phyloP scores from a whole-genome alignment of 2,329 filamentous ascomycete genomes.

The Coleophoma eucalyptorum region DNA sequence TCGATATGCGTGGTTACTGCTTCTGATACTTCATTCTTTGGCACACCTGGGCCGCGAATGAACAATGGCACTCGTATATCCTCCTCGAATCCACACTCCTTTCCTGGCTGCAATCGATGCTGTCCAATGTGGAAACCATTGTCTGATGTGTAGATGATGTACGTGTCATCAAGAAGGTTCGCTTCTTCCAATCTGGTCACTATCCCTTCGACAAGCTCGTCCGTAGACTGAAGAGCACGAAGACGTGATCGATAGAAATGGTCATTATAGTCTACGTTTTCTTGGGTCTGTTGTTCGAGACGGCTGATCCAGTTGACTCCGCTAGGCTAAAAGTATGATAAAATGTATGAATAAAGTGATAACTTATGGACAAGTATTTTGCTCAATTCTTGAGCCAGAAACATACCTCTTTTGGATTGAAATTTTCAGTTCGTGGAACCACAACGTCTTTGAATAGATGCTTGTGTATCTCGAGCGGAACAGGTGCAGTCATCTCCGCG shows the following conservation, averaged over 20 bases:
- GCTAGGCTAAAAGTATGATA: slow-evolving; percentile 28
- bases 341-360: no score
- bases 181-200: slow-evolving; percentile 35
- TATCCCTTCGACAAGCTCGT: slow-evolving; percentile 47
- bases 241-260: slow-evolving; percentile 46
- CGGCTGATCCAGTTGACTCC: slow-evolving; percentile 41
- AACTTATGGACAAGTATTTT: background rate
- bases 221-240: slow-evolving; percentile 46
- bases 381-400: background rate
- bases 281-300: slow-evolving; percentile 34
- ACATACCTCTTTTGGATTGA: slow-evolving; percentile 57
- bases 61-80: slow-evolving; percentile 49
- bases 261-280: slow-evolving; percentile 41
- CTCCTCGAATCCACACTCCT: slow-evolving; percentile 43
- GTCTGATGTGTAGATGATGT: slow-evolving; percentile 54
- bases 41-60: slow-evolving; percentile 53
- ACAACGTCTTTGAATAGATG: slow-evolving; percentile 54
- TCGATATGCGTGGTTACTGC: slow-evolving; percentile 50
- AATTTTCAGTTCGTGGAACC: slow-evolving; percentile 58
- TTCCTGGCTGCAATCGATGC: slow-evolving; percentile 44
- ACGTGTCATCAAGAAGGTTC: slow-evolving; percentile 37
- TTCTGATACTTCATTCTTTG: slow-evolving; percentile 28
- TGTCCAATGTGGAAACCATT: slow-evolving; percentile 49
- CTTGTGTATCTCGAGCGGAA: slow-evolving; percentile 54
- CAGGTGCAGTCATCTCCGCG: slow-evolving; percentile 32